Percentiles rank a stretch among this genome's conserved stretches.
These are phyloP conservation scores for Blastobotrys buckinghamii DNA, from an alignment of 1,139 yeast species.

Conservation along the genomic window DNA sequence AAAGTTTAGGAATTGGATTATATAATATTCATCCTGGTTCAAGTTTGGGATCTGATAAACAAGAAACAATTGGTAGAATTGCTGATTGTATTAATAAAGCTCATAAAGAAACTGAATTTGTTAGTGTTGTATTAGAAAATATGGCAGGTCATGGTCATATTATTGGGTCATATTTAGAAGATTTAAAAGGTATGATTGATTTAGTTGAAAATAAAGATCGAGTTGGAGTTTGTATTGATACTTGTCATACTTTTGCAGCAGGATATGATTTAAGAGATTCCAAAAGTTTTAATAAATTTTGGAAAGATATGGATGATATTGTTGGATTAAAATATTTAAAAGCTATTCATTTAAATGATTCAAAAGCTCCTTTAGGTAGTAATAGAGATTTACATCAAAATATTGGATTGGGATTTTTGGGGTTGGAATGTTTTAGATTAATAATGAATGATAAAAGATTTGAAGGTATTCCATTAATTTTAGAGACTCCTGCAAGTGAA, in stretches of 20 bases:
- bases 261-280: constrained; percentile 79
- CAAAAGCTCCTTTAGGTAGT: constrained; percentile 88
- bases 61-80: constrained; percentile 54
- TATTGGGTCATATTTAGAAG: constrained; percentile 78
- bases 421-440: constrained; percentile 74
- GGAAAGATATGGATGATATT: constrained; percentile 64
- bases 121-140: constrained; percentile 85
- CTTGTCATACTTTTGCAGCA: constrained; percentile 94
- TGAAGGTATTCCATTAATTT: constrained; percentile 65
- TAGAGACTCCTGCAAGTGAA: constrained; percentile 78
- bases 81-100: constrained; percentile 80
- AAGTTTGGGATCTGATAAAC: constrained; percentile 58
- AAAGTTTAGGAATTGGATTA: constrained; percentile 70
- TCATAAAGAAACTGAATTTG: constrained; percentile 63
- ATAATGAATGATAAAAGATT: constrained; percentile 65
- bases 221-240: constrained; percentile 91
- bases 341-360: constrained; percentile 86
- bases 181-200: constrained; percentile 66
- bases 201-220: constrained; percentile 70
- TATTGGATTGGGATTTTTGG: constrained; percentile 83
- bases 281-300: constrained; percentile 54
- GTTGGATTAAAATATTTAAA: constrained; percentile 71
- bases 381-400: constrained; percentile 89
- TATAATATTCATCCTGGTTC: constrained; percentile 97
- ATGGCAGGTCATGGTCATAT: constrained; percentile 98